A percentile compares a stretch with the other conserved stretches of the same genome.
Evolutionary conservation across 2,329 filamentous ascomycete species (phyloP).

Genomic region (Dothistroma pini): DNA sequence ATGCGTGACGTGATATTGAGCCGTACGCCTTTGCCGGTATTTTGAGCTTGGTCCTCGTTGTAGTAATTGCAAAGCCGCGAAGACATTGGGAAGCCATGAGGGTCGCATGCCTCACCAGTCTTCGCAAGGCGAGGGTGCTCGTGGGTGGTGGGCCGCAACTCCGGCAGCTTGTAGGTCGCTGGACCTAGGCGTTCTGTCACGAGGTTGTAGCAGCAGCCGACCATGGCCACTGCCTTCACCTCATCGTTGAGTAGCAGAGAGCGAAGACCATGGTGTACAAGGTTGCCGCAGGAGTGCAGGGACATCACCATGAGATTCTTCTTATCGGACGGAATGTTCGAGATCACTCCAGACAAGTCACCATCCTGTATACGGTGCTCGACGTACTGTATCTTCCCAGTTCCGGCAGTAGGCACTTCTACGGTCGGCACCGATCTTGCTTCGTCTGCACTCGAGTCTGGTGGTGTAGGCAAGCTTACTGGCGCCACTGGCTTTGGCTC

Average conservation of each 20-base stretch:
- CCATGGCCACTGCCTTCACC: slow-evolving; percentile 87
- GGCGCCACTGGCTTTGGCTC: slow-evolving; percentile 15
- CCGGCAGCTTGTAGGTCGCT: slow-evolving; percentile 78
- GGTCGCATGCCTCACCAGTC: slow-evolving; percentile 71
- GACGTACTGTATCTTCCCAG: slow-evolving; percentile 70
- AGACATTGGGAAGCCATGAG: slow-evolving; percentile 93
- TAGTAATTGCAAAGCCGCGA: slow-evolving; percentile 56
- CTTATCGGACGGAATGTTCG: slow-evolving; percentile 40
- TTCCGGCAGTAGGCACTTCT: slow-evolving; percentile 41
- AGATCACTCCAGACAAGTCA: slow-evolving; percentile 65
- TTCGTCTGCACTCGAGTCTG: slow-evolving; percentile 9
- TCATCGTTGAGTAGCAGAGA: slow-evolving; percentile 79
- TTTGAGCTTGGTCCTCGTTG: slow-evolving; percentile 13
- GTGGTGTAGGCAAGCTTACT: slow-evolving; percentile 21
- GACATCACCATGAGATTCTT: slow-evolving; percentile 76
- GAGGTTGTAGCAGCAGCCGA: slow-evolving; percentile 98
- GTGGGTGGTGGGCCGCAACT: slow-evolving; percentile 57
- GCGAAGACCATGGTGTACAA: slow-evolving; percentile 90
- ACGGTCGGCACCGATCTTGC: slow-evolving; percentile 14
- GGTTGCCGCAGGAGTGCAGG: slow-evolving; percentile 93
- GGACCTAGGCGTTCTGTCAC: slow-evolving; percentile 85
- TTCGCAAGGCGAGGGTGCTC: slow-evolving; percentile 62
- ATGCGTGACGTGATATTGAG: slow-evolving; percentile 95
- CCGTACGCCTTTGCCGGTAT: slow-evolving; percentile 58
- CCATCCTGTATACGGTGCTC: slow-evolving; percentile 70